Conservation (phyloP, 257 asterid species). For the Solanum appendiculatum region DNA sequence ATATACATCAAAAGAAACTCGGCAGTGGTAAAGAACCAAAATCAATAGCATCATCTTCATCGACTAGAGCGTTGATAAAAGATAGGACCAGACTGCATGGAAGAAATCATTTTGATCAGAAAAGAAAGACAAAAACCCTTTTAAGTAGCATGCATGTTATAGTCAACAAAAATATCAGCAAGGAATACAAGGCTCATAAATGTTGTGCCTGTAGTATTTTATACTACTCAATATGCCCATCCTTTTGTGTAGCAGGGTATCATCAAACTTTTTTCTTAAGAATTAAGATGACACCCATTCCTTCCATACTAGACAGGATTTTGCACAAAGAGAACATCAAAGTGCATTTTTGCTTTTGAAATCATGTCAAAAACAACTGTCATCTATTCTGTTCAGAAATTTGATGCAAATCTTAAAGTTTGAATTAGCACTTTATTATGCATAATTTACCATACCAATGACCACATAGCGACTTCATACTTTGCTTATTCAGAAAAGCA, state of each 20-base stretch:
- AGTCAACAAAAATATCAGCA: neutral
- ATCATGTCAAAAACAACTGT: neutral
- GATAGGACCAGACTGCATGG: slow-evolving; percentile 58
- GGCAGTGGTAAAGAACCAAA: slow-evolving; percentile 2
- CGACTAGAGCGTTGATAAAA: slow-evolving; percentile 43
- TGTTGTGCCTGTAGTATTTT: neutral
- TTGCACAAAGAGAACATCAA: neutral
- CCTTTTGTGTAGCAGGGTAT: neutral
- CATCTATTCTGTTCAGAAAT: neutral
- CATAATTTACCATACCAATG: neutral
- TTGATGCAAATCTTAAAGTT: neutral
- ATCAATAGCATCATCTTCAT: slow-evolving; percentile 48
- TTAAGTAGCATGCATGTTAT: neutral
- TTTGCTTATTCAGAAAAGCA: neutral
- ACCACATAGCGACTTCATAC: neutral
- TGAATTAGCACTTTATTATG: neutral
- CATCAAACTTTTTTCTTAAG: neutral
- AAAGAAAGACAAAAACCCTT: neutral
- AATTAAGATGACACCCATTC: neutral
- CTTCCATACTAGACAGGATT: neutral
- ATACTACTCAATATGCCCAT: neutral
- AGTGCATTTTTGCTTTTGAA: neutral
- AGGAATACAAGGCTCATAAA: neutral
- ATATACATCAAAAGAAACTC: neutral
- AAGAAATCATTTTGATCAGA: neutral